phyloP scores from a whole-genome alignment of 2,329 filamentous ascomycete genomes.

The Rutstroemia sp. region DNA sequence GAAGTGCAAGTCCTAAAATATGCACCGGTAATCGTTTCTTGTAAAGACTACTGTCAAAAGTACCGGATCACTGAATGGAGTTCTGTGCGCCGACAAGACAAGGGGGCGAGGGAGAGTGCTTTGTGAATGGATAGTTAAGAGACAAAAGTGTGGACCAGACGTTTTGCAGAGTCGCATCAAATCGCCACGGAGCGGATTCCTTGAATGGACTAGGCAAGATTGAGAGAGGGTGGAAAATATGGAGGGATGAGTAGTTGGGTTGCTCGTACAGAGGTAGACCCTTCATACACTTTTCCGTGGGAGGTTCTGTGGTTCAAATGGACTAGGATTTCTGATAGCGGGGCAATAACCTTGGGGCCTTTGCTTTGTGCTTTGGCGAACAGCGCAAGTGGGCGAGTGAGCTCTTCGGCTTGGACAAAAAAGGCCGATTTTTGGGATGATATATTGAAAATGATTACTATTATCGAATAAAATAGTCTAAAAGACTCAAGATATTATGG shows the following conservation, averaged over 20 bases:
- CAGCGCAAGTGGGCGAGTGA: too few species aligned
- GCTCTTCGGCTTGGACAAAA: too few species aligned
- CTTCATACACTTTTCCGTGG: too few species aligned
- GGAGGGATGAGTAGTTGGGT: background rate
- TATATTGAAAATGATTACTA: too few species aligned
- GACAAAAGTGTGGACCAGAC: background rate
- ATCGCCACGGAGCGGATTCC: background rate
- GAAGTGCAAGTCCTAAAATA: background rate
- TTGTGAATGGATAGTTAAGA: background rate
- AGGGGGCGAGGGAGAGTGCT: background rate
- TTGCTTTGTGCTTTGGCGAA: background rate
- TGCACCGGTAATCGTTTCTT: conserved; percentile 1
- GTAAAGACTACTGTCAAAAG: background rate
- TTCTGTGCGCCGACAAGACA: background rate
- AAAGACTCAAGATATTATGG: too few species aligned
- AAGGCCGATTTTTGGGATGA: too few species aligned
- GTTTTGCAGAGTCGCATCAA: background rate
- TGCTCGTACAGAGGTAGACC: background rate
- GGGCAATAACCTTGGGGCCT: background rate
- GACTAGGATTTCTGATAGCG: background rate
- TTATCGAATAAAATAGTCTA: too few species aligned
- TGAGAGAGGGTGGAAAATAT: background rate
- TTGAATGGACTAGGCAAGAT: background rate
- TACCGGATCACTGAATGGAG: background rate
- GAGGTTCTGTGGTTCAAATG: too few species aligned